Evolutionary conservation across 2,329 filamentous ascomycete genomes (phyloP), one percentile per base, ranked within the genome.

Genomic region (Orbilia oligospora): DNA sequence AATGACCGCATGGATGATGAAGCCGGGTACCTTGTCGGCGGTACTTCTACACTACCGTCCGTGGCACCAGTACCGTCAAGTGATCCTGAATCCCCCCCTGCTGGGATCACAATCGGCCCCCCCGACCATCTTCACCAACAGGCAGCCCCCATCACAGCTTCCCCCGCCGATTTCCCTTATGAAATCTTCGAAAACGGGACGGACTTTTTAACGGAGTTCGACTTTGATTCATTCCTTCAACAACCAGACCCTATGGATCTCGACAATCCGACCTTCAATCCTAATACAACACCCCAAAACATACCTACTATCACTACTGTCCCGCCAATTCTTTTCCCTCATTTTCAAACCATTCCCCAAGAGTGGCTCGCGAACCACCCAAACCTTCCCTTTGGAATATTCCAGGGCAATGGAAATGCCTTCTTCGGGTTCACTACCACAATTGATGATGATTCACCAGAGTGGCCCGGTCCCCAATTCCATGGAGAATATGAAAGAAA

Each of bases 401-500:
- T 78, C 20, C 75, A 72, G 48, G 68, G 68, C 27, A 71, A 71
- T 36, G 68, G 61, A 12, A 78, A 64, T 38, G 55, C 68, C 16
- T 72, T 72, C 64, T 68, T 78, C 63, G 48, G 63, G 18, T 78
- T 78, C 14, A 69, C 63, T 14, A 53, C 68, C 44, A 33, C 75
- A 12, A 65, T 78, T 12, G 75, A 78, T 48, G 75, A 78, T 14
- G 73, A 78, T 49, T 78, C 75, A n/a, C 68, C 61, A 18, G 75
- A 78, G 53, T 78, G 75, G 75, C 75, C 75, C 18, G 75, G 75
- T 16, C 75, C 75, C 27, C 75, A 68, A 20, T 69, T 72, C 30
- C 55, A 72, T 22, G 75, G 68, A 46, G 76, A 79, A 46, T 79
- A 73, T 27, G 70, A 79, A 46, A 70, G 65, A 27, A 79, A 79